Evolutionary conservation across 306 rosid genomes (phyloP).

Genomic region (Argentina anserina): DNA sequence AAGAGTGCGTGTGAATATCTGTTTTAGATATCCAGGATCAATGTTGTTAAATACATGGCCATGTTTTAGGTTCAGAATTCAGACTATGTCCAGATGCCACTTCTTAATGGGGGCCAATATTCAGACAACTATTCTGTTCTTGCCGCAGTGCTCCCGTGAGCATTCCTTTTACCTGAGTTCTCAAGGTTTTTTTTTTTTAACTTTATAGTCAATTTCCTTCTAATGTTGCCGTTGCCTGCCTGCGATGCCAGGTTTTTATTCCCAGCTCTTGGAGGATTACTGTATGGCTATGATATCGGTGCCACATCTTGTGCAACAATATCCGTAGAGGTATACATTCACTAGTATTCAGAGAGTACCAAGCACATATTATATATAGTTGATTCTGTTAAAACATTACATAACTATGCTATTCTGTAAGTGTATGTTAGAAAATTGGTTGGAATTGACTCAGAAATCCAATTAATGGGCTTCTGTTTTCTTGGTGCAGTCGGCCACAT

Average conservation of each 20-base stretch:
- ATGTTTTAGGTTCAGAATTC: conserved; percentile 48
- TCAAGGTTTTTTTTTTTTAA: neutral
- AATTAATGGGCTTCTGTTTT: conserved; percentile 13
- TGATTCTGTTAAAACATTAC: too few species aligned
- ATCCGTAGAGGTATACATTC: conserved; percentile 58
- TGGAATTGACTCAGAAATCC: neutral
- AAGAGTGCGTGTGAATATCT: neutral
- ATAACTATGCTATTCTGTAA: too few species aligned
- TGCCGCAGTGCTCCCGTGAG: conserved; percentile 87
- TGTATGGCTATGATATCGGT: conserved; percentile 93
- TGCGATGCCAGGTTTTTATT: conserved; percentile 73
- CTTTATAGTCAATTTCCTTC: neutral
- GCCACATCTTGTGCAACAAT: conserved; percentile 84
- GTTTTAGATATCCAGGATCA: conserved; percentile 4
- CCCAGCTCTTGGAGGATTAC: conserved; percentile 92
- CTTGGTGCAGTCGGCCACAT: conserved; percentile 61
- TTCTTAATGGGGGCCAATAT: conserved; percentile 37
- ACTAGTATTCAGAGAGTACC: neutral
- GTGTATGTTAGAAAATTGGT: neutral
- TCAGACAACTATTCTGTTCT: conserved; percentile 52
- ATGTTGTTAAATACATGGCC: conserved; percentile 17
- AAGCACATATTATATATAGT: neutral
- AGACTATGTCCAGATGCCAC: conserved; percentile 51
- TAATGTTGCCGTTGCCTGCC: neutral
- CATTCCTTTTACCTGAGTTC: conserved; percentile 12